Evolutionary conservation across 306 rosid species (phyloP).

Genomic region (Ochetophila trinervis): DNA sequence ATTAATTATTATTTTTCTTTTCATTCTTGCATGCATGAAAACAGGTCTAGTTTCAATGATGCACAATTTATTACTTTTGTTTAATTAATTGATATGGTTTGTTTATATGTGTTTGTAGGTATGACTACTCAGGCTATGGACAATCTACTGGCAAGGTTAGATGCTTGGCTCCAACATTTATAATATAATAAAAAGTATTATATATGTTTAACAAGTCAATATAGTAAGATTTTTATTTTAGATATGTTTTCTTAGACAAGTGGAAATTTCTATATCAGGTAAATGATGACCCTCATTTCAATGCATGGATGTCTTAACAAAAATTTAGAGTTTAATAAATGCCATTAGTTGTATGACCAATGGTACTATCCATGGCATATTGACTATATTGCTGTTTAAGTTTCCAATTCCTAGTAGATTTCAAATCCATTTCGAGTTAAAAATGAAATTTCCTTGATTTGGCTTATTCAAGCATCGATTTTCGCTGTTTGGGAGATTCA

Average conservation of each 20-base stretch:
- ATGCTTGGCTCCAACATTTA: conserved; percentile 4
- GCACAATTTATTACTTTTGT: not conserved
- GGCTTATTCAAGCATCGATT: not conserved
- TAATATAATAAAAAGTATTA: not conserved
- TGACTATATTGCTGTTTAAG: too few species aligned
- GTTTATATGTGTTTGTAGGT: conserved; percentile 45
- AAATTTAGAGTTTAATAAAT: not conserved
- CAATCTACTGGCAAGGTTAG: conserved; percentile 95
- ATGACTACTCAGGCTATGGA: conserved; percentile 97
- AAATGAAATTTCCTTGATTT: not conserved
- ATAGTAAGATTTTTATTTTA: not conserved
- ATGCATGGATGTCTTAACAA: not conserved
- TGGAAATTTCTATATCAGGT: not conserved
- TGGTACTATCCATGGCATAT: too few species aligned
- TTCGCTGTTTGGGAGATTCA: not conserved
- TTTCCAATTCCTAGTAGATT: too few species aligned
- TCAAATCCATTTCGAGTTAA: too few species aligned
- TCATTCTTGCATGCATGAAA: not conserved
- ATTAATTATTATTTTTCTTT: too few species aligned
- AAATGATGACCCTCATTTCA: not conserved
- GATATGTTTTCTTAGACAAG: not conserved
- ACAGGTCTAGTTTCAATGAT: not conserved
- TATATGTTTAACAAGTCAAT: not conserved
- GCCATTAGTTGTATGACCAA: not conserved
- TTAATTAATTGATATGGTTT: conserved; percentile 19